phyloP scores from a whole-genome alignment of 148 eudicot genomes.

The Rhododendron molle region DNA sequence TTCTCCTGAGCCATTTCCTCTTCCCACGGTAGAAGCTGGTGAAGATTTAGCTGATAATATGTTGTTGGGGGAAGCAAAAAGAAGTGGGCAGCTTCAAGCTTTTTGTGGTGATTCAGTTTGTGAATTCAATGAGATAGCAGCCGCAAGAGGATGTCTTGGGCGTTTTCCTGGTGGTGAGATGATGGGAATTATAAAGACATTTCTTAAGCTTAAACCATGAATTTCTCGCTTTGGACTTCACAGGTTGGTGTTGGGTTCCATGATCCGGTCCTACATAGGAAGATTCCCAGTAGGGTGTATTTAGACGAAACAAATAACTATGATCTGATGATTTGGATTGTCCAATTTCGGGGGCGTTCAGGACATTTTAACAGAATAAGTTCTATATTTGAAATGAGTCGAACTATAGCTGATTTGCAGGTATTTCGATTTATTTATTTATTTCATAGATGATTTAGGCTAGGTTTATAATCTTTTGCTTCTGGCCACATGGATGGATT shows the following conservation, averaged over 20 bases:
- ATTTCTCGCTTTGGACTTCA: neutral
- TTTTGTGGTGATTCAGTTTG: slow-evolving; percentile 60
- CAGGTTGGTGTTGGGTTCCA: neutral
- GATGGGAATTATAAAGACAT: slow-evolving; percentile 85
- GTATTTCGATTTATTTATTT: neutral
- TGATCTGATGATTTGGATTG: neutral
- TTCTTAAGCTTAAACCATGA: slow-evolving; percentile 45
- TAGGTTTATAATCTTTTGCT: neutral
- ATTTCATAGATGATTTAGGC: neutral
- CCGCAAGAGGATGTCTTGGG: slow-evolving; percentile 89
- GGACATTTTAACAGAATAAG: neutral
- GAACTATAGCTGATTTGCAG: neutral
- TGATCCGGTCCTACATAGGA: neutral
- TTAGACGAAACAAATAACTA: neutral
- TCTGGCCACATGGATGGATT: neutral
- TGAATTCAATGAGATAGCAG: slow-evolving; percentile 70
- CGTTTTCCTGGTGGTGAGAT: slow-evolving; percentile 94
- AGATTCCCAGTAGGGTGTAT: neutral
- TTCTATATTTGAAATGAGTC: neutral
- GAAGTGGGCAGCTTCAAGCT: slow-evolving; percentile 22
- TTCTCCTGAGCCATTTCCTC: slow-evolving; percentile 78
- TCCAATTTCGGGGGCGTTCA: neutral
- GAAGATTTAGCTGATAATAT: slow-evolving; percentile 43
- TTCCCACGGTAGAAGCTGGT: slow-evolving; percentile 57
- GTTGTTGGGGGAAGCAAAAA: slow-evolving; percentile 18